These are phyloP conservation scores for Thymus quinquecostatus DNA, from an alignment of 257 asterid species.

Conservation along the genomic window DNA sequence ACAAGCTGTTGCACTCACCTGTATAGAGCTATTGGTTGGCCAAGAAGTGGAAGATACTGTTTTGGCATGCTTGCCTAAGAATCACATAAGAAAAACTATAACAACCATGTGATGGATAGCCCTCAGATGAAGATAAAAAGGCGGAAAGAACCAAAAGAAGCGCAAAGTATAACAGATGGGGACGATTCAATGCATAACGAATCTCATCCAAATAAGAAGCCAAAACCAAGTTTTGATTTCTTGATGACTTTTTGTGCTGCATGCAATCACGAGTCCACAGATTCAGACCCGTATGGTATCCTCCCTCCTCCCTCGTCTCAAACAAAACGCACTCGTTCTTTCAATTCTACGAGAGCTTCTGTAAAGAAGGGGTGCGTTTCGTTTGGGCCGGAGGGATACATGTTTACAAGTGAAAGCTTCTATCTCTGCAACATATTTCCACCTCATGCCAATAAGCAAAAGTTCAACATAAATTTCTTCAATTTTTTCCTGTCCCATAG, in stretches of 20 bases:
- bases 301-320: too few relatives aligned
- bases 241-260: background rate
- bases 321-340: too few relatives aligned
- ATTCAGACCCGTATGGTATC: background rate
- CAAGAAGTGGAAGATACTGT: constrained; percentile 98
- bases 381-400: too few relatives aligned
- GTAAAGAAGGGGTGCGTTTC: too few relatives aligned
- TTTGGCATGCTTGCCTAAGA: constrained; percentile 96
- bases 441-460: background rate
- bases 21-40: constrained; percentile 93
- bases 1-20: constrained; percentile 53
- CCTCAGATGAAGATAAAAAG: constrained; percentile 13
- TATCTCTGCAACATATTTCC: background rate
- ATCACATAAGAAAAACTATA: constrained; percentile 47
- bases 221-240: constrained; percentile 6
- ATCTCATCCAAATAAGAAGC: constrained; percentile 10
- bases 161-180: background rate
- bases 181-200: constrained; percentile 13
- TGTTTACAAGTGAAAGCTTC: background rate
- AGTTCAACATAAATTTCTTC: background rate
- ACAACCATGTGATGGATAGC: constrained; percentile 24
- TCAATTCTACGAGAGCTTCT: too few relatives aligned
- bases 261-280: background rate
- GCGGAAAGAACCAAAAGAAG: constrained; percentile 10
- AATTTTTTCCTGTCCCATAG: constrained; percentile 1